Conservation (phyloP, 2,329 filamentous ascomycete species). For the Lachnellula hyalina region DNA sequence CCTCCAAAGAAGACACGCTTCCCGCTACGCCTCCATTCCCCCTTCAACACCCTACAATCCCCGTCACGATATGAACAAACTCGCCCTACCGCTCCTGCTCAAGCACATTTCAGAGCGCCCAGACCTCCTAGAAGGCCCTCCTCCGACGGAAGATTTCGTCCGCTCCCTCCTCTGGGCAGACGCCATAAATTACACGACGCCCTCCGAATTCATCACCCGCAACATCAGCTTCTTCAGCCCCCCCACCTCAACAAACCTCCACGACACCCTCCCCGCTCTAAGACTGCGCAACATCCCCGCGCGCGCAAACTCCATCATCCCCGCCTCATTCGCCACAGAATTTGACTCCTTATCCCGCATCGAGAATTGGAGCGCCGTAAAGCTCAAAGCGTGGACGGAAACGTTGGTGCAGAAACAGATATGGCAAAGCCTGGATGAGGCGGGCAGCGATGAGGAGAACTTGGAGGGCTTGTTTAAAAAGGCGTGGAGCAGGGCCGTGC, state of each 20-base stretch:
- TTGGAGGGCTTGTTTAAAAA: slow-evolving; percentile 11
- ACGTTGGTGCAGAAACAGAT: too few relatives aligned
- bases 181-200: slow-evolving; percentile 51
- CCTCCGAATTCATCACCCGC: slow-evolving; percentile 48
- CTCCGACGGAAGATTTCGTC: slow-evolving; percentile 38
- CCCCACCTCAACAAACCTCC: slow-evolving; percentile 19
- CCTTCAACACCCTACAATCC: slow-evolving; percentile 10
- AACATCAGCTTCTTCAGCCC: slow-evolving; percentile 54
- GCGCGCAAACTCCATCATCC: neutral
- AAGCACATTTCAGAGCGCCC: slow-evolving; percentile 11
- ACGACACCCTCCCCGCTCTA: slow-evolving; percentile 10
- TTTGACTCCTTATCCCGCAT: too few relatives aligned
- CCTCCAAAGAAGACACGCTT: slow-evolving; percentile 64
- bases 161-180: slow-evolving; percentile 46
- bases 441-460: neutral
- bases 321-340: neutral
- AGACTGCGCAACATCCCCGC: slow-evolving; percentile 16
- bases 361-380: neutral
- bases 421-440: neutral
- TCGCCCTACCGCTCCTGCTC: slow-evolving; percentile 27
- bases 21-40: slow-evolving; percentile 21
- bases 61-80: slow-evolving; percentile 21
- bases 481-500: slow-evolving; percentile 40
- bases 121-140: too few relatives aligned
- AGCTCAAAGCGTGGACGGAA: neutral